Conservation (phyloP, 83 land plant genomes). For the Picea mariana region DNA sequence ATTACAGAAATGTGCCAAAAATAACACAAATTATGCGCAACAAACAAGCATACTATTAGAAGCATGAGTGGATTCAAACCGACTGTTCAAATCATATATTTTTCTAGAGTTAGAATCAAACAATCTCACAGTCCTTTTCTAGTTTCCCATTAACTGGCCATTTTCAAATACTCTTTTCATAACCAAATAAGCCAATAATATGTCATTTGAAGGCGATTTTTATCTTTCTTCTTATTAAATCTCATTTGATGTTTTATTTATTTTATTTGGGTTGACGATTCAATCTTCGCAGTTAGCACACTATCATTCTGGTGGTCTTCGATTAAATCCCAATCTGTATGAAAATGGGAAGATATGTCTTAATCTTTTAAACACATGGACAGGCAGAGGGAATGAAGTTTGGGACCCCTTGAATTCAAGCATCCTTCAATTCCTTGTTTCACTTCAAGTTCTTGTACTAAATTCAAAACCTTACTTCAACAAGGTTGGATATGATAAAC, state of each 20-base stretch:
- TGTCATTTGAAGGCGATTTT: neutral
- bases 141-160: too few species aligned
- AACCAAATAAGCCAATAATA: too few species aligned
- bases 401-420: conserved; percentile 92
- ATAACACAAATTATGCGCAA: neutral
- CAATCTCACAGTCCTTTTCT: neutral
- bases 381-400: conserved; percentile 77
- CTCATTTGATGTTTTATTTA: neutral
- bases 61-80: neutral
- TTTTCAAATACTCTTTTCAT: too few species aligned
- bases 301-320: conserved; percentile 89
- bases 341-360: conserved; percentile 95
- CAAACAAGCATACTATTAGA: neutral
- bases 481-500: conserved; percentile 92
- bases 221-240: neutral
- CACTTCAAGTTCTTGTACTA: conserved; percentile 93
- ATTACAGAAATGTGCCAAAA: neutral
- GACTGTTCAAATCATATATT: neutral
- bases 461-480: conserved; percentile 96
- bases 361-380: conserved; percentile 96
- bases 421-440: conserved; percentile 85
- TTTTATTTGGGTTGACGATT: conserved; percentile 10
- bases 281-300: conserved; percentile 63
- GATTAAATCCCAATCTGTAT: conserved; percentile 94
- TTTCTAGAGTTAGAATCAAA: neutral